A percentile compares a stretch with the other conserved stretches of the same genome.
These are phyloP conservation scores for Hura crepitans DNA, from an alignment of 441 rosid species.

Conservation along the genomic window DNA sequence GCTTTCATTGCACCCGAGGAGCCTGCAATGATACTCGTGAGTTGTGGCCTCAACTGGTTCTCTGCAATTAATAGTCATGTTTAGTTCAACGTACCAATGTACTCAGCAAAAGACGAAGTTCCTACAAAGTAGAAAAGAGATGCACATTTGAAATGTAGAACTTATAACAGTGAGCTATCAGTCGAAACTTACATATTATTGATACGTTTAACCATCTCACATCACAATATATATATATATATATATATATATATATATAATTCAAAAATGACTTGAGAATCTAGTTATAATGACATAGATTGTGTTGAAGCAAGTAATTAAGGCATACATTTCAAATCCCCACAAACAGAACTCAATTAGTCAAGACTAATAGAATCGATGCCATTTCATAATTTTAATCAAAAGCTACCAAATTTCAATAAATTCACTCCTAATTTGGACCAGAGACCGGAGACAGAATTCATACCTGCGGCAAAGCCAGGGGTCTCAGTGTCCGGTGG, in stretches of 20 bases:
- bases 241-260: too few relatives aligned
- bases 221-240: too few relatives aligned
- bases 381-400: background rate
- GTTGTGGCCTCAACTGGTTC: conserved; percentile 54
- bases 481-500: conserved; percentile 92
- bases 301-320: conserved; percentile 11
- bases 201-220: background rate
- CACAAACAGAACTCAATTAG: background rate
- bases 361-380: background rate
- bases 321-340: background rate
- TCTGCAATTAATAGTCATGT: conserved; percentile 41
- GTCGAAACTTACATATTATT: background rate
- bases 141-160: background rate
- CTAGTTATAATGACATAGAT: background rate
- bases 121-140: background rate
- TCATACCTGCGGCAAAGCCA: conserved; percentile 65
- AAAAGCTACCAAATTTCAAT: background rate
- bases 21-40: conserved; percentile 61
- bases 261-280: background rate
- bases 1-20: conserved; percentile 73
- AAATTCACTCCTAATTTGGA: background rate
- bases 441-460: background rate
- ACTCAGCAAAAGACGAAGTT: background rate
- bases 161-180: background rate
- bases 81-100: background rate